A percentile compares a stretch with the other conserved stretches of the same genome.
phyloP scores from a whole-genome alignment of 78 protist genomes.

The Protostelium mycophagum region DNA sequence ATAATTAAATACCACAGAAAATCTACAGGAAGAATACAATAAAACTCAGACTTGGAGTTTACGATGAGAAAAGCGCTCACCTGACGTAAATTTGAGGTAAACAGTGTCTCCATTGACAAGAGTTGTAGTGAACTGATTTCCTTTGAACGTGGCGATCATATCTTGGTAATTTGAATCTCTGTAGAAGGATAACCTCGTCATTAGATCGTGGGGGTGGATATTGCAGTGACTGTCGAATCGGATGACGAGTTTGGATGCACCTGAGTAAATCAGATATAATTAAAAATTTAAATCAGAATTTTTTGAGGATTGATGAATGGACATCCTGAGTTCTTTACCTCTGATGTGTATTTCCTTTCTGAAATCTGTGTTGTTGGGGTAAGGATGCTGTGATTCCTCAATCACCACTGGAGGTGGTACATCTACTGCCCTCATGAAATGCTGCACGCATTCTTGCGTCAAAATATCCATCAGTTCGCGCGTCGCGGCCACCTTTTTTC shows the following conservation, averaged over 20 bases:
- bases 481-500: background rate
- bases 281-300: background rate
- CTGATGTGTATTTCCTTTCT: background rate
- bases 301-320: background rate
- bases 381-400: background rate
- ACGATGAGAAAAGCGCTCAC: too few relatives aligned
- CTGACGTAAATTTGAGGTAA: background rate
- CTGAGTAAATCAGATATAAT: too few relatives aligned
- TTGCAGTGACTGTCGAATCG: background rate
- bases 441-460: background rate
- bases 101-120: background rate
- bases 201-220: background rate
- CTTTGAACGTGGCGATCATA: background rate
- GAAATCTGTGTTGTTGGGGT: background rate
- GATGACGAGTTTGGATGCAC: constrained; percentile 1
- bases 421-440: background rate
- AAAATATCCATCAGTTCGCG: background rate
- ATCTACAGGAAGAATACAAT: background rate
- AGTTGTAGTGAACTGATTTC: background rate
- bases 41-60: too few relatives aligned
- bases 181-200: constrained; percentile 1
- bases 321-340: background rate
- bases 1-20: background rate
- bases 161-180: background rate
- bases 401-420: background rate